Evolutionary conservation across 345 rosid genomes (phyloP), one percentile per base, ranked within the genome.

Genomic region (Hypericum perforatum): DNA sequence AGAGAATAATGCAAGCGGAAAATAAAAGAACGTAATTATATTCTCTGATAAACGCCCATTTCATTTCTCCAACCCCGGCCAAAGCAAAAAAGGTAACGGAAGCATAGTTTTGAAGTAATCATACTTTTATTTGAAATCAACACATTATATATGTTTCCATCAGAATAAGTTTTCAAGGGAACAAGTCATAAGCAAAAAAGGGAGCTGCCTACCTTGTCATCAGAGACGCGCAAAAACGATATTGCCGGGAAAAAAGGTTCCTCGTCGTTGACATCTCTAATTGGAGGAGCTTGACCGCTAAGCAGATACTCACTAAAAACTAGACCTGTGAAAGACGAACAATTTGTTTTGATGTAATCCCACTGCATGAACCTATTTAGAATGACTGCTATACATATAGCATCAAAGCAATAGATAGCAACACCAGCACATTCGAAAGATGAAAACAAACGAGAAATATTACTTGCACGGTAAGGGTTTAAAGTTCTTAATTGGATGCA

Each of bases 391-490:
- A 22, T 22, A 22, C 32, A 22, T 1, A 22, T 22, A 22, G 32
- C 32, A 22, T 22, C 32, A 22, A 22, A 22, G 32, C 32, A 22
- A 22, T 22, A 22, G 32, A 22, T 22, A 22, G 47, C 49, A 7
- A 11, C 5, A 16, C 22, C 36, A 7, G 40, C n/a, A 37, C 38
- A 9, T 37, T 51, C 9, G 11, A 51, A 56, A 37, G 29, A 42
- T 45, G 16, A 41, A 43, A 11, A 49, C 41, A 53, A 57, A 59
- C n/a, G 53, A 62, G 65, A 70, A 9, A 53, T 40, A 54, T 76
- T 85, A 87, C 98, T 92, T 65, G 90, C 98, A 63, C 98, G 95
- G 64, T 92, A 88, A 4, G 98, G 91, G 65, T 85, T 92, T 66
- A 92, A 74, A 56, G 98, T 92, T 77, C 90, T 80, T 37, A 85